These are phyloP conservation scores for Stromatinia cepivora DNA, from an alignment of 2,329 filamentous ascomycete species.

Conservation along the genomic window DNA sequence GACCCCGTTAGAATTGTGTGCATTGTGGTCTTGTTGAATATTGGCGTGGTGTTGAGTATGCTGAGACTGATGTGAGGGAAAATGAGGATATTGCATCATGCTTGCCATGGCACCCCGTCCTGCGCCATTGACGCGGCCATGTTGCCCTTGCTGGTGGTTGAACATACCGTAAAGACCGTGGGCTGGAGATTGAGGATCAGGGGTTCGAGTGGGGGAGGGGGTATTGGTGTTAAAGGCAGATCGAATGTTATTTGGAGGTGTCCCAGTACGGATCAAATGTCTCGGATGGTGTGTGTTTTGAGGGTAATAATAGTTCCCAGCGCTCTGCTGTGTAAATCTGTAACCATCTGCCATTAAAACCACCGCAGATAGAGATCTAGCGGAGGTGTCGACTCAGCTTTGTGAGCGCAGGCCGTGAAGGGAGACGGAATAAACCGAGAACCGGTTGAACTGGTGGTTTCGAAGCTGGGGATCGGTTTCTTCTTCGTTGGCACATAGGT, in stretches of 20 bases:
- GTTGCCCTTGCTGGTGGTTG: constrained; percentile 69
- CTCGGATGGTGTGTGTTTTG: constrained; percentile 49
- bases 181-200: constrained; percentile 47
- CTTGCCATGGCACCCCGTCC: constrained; percentile 61
- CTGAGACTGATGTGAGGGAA: constrained; percentile 54
- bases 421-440: constrained; percentile 19
- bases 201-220: constrained; percentile 58
- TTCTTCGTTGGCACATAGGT: constrained; percentile 43
- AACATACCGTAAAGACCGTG: constrained; percentile 59
- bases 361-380: constrained; percentile 32
- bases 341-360: constrained; percentile 69
- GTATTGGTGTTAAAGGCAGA: constrained; percentile 45
- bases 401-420: constrained; percentile 33
- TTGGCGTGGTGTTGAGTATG: constrained; percentile 63
- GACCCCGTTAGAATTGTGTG: constrained; percentile 55
- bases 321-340: constrained; percentile 60
- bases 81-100: constrained; percentile 69
- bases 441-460: constrained; percentile 35
- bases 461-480: constrained; percentile 36
- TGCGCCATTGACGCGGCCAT: constrained; percentile 72
- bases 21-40: constrained; percentile 59
- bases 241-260: constrained; percentile 48
- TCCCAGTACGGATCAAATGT: constrained; percentile 47
- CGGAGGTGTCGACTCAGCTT: constrained; percentile 33
- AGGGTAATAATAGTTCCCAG: constrained; percentile 59